Percentiles rank a stretch among this genome's conserved stretches.
Conservation (phyloP, 202 grass and related monocot genomes). For the Schoenoplectus tabernaemontani region DNA sequence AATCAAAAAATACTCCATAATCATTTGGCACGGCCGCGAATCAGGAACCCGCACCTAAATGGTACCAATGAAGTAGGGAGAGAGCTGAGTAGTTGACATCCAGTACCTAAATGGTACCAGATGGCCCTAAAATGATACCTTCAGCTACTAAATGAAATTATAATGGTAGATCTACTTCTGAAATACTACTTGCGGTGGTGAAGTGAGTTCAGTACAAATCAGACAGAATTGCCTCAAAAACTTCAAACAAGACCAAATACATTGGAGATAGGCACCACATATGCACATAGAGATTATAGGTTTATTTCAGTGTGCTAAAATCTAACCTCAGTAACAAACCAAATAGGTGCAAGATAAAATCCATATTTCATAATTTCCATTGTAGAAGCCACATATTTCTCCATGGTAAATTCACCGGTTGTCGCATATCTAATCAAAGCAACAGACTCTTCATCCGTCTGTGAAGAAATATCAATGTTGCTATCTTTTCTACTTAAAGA, state of each 20-base stretch:
- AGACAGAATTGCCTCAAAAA: background rate
- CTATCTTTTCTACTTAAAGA: constrained; percentile 47
- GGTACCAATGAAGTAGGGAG: background rate
- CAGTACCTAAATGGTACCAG: background rate
- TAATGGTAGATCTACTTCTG: background rate
- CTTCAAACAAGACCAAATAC: background rate
- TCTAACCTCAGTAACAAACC: constrained; percentile 96
- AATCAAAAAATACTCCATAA: background rate
- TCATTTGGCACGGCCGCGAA: background rate
- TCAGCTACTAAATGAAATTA: background rate
- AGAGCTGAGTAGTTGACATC: background rate
- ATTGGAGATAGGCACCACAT: background rate
- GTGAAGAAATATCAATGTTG: constrained; percentile 40
- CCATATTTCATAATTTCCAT: constrained; percentile 66
- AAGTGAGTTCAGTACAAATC: background rate
- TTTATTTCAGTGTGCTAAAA: background rate
- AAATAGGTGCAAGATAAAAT: constrained; percentile 90
- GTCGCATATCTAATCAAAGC: constrained; percentile 42
- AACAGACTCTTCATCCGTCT: constrained; percentile 48
- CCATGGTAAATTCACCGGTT: constrained; percentile 30
- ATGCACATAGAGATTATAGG: background rate
- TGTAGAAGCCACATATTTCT: constrained; percentile 41
- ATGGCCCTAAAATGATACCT: background rate
- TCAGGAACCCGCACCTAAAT: background rate
- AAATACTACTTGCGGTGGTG: background rate